Base-by-base conservation (phyloP, 1,284 basidiomycete genomes). In the Leccinum solheimii region DNA sequence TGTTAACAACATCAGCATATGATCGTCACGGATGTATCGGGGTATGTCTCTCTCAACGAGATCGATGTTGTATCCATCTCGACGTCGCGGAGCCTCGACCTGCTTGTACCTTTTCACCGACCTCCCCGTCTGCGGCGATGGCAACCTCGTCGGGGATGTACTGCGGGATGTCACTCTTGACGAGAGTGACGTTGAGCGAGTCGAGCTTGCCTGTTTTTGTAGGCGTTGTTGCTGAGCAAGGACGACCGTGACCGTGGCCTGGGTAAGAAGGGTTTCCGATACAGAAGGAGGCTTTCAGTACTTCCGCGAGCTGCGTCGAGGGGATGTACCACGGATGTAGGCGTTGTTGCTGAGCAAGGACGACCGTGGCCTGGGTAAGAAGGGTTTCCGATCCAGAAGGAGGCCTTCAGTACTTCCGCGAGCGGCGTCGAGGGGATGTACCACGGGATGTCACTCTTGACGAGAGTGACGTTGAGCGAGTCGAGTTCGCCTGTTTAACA, bases 101-200 rank as follows among this genome's bases (percentile, higher is more conserved):
- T 61, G 30, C 48, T 30, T 26, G 49, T 58, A 2, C 32, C 23
- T 61, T 38, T 38, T 11, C 4, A 4, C 32, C 50, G 30, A 27
- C 60, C 34, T 75, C 74, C 53, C 71, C 65, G 4, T 69, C 62
- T 9, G 48, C 23, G 6, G n/a, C 8, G 19, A 34, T 0, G 5
- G 34, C 34, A 8, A 55, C 16, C 3, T 5, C 1, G 5, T 62
- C 59, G 0, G 70, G 72, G n/a, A 72, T 52, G 68, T 52, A 75
- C 10, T 73, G 74, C 1, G 64, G 71, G 3, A 73, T 71, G 38
- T 73, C 72, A 26, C 56, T 34, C 60, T 73, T 64, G 11, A 70
- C 66, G 19, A 73, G 69, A 16, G 67, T 74, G 3, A 63, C 63
- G 59, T 73, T 75, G 61, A 72, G 14, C 9, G 43, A 16, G 1